Evolutionary conservation across 768 basidiomycete genomes (phyloP), one percentile per base, ranked within the genome.

Genomic region (Tylopilus balloui): DNA sequence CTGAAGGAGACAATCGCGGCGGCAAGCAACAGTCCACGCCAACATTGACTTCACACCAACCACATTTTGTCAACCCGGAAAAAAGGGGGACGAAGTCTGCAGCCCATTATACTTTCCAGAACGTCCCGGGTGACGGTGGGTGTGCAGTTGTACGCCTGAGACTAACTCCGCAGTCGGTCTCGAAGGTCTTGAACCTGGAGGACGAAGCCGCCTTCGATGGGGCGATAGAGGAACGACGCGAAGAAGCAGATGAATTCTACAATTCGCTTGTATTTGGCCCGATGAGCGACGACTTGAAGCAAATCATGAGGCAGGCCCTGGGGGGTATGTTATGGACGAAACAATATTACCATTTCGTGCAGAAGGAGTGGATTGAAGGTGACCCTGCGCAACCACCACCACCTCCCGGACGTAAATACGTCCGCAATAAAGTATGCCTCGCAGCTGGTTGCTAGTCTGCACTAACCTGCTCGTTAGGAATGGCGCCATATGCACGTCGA

Each of bases 311-410:
- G 53, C 96, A 98, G 70, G 96, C 94, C 19, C 71, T 99, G 42
- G 83, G 83, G 19, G 96, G 96, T 11, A 98, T 99, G 96, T 71
- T 99, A 45, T 98, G 96, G 95, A 92, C 90, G 39, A 99, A 98
- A 72, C 96, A 98, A 63, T 91, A 83, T 68, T 99, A 98, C 72
- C 78, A 88, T 65, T 97, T 97, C 69, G 83, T 97, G 51, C 94
- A 97, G 68, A 88, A 88, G 62, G 88, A 95, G 52, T 99, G 96
- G 96, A 77, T 95, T 43, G 83, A 91, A 51, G 96, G 96, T 25
- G 96, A 99, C 71, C 86, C 92, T 4, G 86, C 88, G 11, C 96
- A 99, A 67, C 95, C 94, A 9, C 79, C 92, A 17, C 96, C 96
- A 4, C 95, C 96, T 7, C 85, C 90, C 1, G 88, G 87, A 60